Evolutionary conservation across 805 yeast species (phyloP).

Genomic region (Ogataea nitratoaversa): DNA sequence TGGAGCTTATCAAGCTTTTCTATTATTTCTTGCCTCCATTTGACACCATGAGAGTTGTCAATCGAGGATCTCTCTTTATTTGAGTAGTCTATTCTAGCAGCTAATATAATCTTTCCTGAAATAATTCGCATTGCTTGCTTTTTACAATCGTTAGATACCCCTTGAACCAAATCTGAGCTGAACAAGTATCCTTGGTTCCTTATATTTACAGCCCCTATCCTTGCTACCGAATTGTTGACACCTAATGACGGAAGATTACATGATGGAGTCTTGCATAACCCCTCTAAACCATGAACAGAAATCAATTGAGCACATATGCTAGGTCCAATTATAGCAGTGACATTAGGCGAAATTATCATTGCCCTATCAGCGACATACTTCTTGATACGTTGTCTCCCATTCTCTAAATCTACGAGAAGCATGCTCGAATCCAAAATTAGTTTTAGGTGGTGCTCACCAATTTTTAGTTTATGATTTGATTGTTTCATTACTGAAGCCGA

Average conservation of each 20-base stretch:
- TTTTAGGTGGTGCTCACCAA: conserved; percentile 29
- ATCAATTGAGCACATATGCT: conserved; percentile 69
- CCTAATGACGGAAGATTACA: conserved; percentile 84
- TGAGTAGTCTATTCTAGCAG: conserved; percentile 69
- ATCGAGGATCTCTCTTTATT: conserved; percentile 33
- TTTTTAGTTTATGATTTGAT: conserved; percentile 18
- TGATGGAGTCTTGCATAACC: conserved; percentile 67
- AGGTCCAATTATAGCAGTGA: conserved; percentile 68
- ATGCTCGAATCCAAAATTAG: conserved; percentile 43
- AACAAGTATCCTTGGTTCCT: conserved; percentile 70
- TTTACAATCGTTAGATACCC: conserved; percentile 52
- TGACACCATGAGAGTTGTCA: conserved; percentile 43
- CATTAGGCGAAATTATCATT: conserved; percentile 70
- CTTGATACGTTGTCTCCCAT: conserved; percentile 40
- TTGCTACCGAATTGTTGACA: conserved; percentile 39
- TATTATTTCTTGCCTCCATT: conserved; percentile 57
- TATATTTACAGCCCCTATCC: conserved; percentile 41
- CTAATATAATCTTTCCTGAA: conserved; percentile 74
- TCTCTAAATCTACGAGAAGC: conserved; percentile 42
- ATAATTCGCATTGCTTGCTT: conserved; percentile 73
- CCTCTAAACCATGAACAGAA: conserved; percentile 64
- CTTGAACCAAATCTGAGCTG: conserved; percentile 53
- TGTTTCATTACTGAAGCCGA: conserved; percentile 49
- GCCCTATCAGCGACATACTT: conserved; percentile 54
- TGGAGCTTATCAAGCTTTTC: conserved; percentile 65